Conservation (phyloP, 1,284 basidiomycete genomes). For the Lentinus polychrous region DNA sequence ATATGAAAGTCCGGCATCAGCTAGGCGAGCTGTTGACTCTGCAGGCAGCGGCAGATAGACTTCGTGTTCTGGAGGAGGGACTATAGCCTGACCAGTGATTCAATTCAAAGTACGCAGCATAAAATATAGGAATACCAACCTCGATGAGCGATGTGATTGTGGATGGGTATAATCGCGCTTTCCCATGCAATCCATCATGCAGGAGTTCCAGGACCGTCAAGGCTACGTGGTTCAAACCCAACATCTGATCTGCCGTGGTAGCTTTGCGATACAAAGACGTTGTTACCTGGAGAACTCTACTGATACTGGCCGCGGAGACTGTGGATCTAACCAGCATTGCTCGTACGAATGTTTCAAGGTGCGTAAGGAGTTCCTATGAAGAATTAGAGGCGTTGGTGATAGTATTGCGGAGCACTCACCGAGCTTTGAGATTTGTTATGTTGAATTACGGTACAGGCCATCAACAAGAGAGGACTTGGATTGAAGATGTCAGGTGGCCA, state of each 20-base stretch:
- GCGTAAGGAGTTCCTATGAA: conserved; percentile 48
- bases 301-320: conserved; percentile 39
- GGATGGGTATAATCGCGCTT: conserved; percentile 40
- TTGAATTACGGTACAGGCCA: conserved; percentile 45
- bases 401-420: conserved; percentile 30
- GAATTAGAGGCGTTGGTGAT: not conserved
- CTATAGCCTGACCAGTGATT: conserved; percentile 16
- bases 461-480: conserved; percentile 45
- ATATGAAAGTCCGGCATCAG: conserved; percentile 45
- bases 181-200: conserved; percentile 45
- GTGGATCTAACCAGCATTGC: conserved; percentile 43
- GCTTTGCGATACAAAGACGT: conserved; percentile 31
- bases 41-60: conserved; percentile 13
- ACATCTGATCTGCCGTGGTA: conserved; percentile 20
- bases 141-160: conserved; percentile 47
- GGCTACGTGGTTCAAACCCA: conserved; percentile 33
- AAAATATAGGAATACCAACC: conserved; percentile 25
- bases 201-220: conserved; percentile 48
- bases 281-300: conserved; percentile 43
- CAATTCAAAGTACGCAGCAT: conserved; percentile 11
- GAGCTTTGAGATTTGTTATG: conserved; percentile 54
- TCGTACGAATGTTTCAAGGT: conserved; percentile 52
- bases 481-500: conserved; percentile 39
- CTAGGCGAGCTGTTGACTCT: conserved; percentile 30
- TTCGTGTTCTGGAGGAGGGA: conserved; percentile 11